Base-by-base conservation (phyloP, 768 basidiomycete species). In the Saitozyma sp. region DNA sequence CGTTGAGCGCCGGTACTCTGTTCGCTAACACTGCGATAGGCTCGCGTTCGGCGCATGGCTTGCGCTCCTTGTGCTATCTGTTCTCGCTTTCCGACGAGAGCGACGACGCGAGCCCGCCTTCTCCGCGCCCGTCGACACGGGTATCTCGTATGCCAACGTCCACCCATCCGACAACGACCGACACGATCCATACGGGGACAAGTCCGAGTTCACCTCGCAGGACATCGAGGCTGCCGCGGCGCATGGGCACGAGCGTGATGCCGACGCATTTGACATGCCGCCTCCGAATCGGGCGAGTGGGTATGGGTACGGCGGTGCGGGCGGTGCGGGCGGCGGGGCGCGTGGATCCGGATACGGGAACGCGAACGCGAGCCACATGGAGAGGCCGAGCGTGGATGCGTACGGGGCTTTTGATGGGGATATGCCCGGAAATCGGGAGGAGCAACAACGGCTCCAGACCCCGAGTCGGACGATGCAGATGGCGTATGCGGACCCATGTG, bases 401-500 rank as follows among this genome's bases (percentile, higher is more conserved):
- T 93, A 94, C 71, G 92, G 92, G 52, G 92, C 91, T 29, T 95
- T 93, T 80, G 89, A 88, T 0, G 92, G 93, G 71, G 90, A 91
- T 46, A 85, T 90, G 0, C 91, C 92, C 1, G 85, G 83, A 60
- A 91, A 9, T 9, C 54, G 89, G 20, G 92, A 88, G 46, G 46
- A 48, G 14, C 46, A 68, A 29, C 29, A 29, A 2, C 29, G 29
- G 29, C 29, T 29, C 29, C 29, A 29, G 29, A 29, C 29, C 82
- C 62, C 92, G 45, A 92, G 91, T 78, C 82, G 91, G 76, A 94
- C 92, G 58, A 93, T 95, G 92, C 91, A 93, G 77, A 90, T 76
- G 63, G 75, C 77, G n/a, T 72, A 74, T 59, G 62, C 54, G 29
- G 75, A 76, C 67, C 75, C 75, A 16, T 76, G 75, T 76, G 55